Base-by-base conservation (phyloP, 208 protist species). In the Wallacemonas sp. region DNA sequence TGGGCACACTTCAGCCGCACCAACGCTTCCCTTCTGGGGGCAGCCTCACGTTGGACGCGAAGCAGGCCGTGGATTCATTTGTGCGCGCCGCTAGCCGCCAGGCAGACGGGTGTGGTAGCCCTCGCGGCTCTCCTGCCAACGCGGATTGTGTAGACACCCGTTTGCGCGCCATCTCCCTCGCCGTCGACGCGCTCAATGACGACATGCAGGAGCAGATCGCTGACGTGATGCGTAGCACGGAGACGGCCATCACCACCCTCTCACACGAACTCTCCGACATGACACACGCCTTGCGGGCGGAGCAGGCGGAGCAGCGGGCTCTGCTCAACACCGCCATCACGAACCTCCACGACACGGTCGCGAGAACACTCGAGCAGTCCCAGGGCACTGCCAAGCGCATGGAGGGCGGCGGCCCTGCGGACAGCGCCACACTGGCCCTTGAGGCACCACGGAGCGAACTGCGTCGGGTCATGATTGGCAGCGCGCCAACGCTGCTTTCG, bases 141-240 rank as follows among this genome's bases (percentile, higher is more conserved):
- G 27, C 51, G 4, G 51, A 31, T 24, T 24, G 30, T 3, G 51
- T 62, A 30, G 49, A 69, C 27, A 28, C 41, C 53, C 54, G 53
- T 21, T 17, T 65, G 9, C n/a, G 60, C 12, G 21, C 24, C 21
- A 30, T 77, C 5, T 30, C 62, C 19, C 39, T 39, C 51, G 58
- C 62, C 19, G 56, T 71, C 39, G 66, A 64, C n/a, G 28, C 55
- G 19, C 62, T 71, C 45, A 46, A 58, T 3, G 64, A 64, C 19
- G 60, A 53, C 33, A 30, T 71, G 47, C 58, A 61, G 26, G 62
- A 64, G 33, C 64, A 77, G 59, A n/a, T 71, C 12, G 53, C 27
- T 26, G 33, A 64, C 24, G 54, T 67, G 21, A 27, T 22, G 26
- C 45, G 55, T 41, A 19, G 33, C 30, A 56, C 42, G 12, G 42